Conservation (phyloP, 2,329 filamentous ascomycete genomes). For the Nemania serpens region DNA sequence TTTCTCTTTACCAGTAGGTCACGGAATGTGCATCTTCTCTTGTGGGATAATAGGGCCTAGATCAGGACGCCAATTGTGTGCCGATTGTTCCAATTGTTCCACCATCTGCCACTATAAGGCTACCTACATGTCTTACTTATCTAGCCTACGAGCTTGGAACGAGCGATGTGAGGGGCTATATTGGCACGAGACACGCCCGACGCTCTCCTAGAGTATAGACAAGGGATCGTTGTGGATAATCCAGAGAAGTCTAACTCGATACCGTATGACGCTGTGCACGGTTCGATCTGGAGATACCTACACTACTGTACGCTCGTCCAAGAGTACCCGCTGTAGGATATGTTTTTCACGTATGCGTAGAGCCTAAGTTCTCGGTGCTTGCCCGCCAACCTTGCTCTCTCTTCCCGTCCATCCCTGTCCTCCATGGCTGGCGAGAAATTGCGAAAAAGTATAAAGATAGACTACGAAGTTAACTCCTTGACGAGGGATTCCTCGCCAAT, state of each 20-base stretch:
- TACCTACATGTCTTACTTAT: neutral
- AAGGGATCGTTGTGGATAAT: constrained; percentile 10
- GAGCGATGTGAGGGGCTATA: neutral
- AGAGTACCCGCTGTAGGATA: constrained; percentile 1
- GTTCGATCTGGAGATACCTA: neutral
- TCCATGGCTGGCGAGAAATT: neutral
- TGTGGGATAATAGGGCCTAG: neutral
- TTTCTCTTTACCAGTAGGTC: constrained; percentile 4
- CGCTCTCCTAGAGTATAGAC: neutral
- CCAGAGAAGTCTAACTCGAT: constrained; percentile 15
- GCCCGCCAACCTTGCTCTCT: constrained; percentile 1
- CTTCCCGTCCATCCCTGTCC: constrained; percentile 1
- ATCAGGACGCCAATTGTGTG: neutral
- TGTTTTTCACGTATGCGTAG: constrained; percentile 8
- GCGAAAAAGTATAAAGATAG: constrained; percentile 21
- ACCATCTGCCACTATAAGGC: too few relatives aligned
- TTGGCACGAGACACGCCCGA: constrained; percentile 5
- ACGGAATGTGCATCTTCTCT: constrained; percentile 1
- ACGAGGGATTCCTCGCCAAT: neutral
- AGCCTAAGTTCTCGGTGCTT: constrained; percentile 3
- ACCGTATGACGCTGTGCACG: constrained; percentile 18
- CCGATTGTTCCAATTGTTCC: too few relatives aligned
- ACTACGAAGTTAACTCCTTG: neutral
- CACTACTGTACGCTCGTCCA: neutral
- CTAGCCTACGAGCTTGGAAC: constrained; percentile 3